Evolutionary conservation across 805 yeast genomes (phyloP), one percentile per base, ranked within the genome.

Genomic region (Metschnikowia anglica): DNA sequence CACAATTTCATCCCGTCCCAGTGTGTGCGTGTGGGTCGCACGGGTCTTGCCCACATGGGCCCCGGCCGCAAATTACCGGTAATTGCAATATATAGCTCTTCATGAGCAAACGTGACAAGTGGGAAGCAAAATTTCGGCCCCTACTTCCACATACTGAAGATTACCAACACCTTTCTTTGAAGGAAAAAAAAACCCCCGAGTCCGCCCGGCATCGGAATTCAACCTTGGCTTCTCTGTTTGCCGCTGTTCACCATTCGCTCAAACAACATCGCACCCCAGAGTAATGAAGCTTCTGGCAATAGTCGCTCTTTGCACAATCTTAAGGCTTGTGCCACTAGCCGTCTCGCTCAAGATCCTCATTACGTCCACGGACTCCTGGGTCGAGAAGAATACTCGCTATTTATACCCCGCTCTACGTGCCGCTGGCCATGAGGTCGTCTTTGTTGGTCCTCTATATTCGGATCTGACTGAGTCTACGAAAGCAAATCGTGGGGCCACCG

Each of bases 331-430:
- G 12, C 46, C 47, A 9, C 23, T 39, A 17, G 53, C 19, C 1
- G 21, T 45, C 5, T 52, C 58, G 7, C 51, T 66, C 37, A 62
- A 65, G 36, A 61, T 67, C 17, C 43, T 67, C 16, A 29, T 68
- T 19, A 49, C 70, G 5, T 50, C 65, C 20, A 55, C 66, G 3
- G 72, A 67, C 46, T 58, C 65, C 5, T 68, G 73, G 73, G 72
- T 64, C 9, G 55, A 66, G 12, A 66, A 62, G 40, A 65, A 66
- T 46, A 47, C 58, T 13, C 50, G 72, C 11, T 51, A 48, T 25
- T 47, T 68, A 26, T 58, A 63, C 43, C 47, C 59, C 13, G 56
- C 59, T 15, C 53, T 69, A 29, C 49, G 53, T 36, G 60, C 56
- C 2, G 55, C 53, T 10, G 61, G 62, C 31, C 73, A 68, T 43